Evolutionary conservation across 176 grass and related monocot species (phyloP), one percentile per base, ranked within the genome.

Genomic region (Ensete ventricosum): DNA sequence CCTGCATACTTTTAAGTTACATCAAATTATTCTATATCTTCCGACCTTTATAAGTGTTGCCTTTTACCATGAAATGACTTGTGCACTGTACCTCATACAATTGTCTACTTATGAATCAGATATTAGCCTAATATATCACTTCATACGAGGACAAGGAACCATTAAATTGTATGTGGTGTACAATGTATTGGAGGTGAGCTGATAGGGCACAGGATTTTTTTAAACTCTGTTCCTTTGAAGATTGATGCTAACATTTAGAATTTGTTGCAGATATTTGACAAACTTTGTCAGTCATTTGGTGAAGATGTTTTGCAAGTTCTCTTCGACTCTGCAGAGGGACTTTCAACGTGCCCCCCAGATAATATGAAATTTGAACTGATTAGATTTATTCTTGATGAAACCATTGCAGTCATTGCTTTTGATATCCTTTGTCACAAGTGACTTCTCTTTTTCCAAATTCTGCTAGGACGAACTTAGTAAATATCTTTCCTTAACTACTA

Each of bases 81-180:
- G 23, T 13, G 1, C 10, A 68, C 86, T 55, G 76, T 34, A 75
- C 69, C 22, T 67, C 27, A 52, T 43, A 67, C 29, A 72, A 69
- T 75, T 84, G 55, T 50, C 78, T 81, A 82, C 71, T 50, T 80
- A 11, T 74, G 23, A 79, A 66, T 84, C 90, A 98, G 95, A 98
- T 98, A 98, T 98, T 87, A 98, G 90, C 86, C 88, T 98, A 83
- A 98, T 98, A 89, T 98, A 98, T 81, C 95, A 98, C 75, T 86
- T 98, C 80, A 98, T 99, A 82, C 90, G 90, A 78, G 95, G 95
- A 76, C 95, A 99, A 81, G 90, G 90, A 73, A 99, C 88, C 9
- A 91, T 99, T 69, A 99, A 94, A 80, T 78, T 99, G 22, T 98
- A 98, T 89, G 95, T 98, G 17, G 87, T 98, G 83, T 98, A 98